Evolutionary conservation across 176 grass and related monocot species (phyloP), one percentile per base, ranked within the genome.

Genomic region (Musa schizocarpa): DNA sequence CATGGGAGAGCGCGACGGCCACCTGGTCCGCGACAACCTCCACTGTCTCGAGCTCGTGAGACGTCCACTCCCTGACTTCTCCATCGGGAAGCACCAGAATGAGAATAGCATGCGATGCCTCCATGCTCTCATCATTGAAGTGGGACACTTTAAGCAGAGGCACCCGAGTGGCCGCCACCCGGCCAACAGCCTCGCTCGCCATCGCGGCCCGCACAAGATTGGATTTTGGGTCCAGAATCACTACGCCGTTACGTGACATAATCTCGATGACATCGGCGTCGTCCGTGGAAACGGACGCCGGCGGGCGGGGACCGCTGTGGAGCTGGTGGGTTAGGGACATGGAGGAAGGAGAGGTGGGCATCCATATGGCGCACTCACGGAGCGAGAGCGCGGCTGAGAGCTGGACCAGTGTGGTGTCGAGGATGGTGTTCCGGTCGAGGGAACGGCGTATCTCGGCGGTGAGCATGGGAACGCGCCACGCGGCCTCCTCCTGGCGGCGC

Each of bases 371-470:
- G 20, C 50, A 54, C 11, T 54, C 50, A 21, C 13, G 71, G 21
- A 73, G 52, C 21, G 50, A 55, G 10, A 54, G 71, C 21, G 71
- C 71, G 50, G 24, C 20, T 3, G 71, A 50, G 20, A 50, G 67
- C 11, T 69, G 34, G 67, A 48, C 13, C 11, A 69, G 67, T 14
- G 67, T 43, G 67, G 67, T 19, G 26, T 17, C 29, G 2, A 69
- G 67, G 67, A 69, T 69, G 67, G 67, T 50, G 34, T 19, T 27
- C 26, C 67, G 67, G 29, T 69, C 67, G 13, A 69, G 24, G 67
- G 67, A 69, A 27, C 29, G 67, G 67, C 67, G 67, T 24, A 69
- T 69, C 67, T 69, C 67, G 11, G 67, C 67, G 27, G 67, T 69
- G 16, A 69, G 29, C 67, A 69, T 48, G 67, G 26, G 67, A 17